Evolutionary conservation across 164 flowering plant species (phyloP), one percentile per base, ranked within the genome.

Genomic region (Aristolochia contorta): DNA sequence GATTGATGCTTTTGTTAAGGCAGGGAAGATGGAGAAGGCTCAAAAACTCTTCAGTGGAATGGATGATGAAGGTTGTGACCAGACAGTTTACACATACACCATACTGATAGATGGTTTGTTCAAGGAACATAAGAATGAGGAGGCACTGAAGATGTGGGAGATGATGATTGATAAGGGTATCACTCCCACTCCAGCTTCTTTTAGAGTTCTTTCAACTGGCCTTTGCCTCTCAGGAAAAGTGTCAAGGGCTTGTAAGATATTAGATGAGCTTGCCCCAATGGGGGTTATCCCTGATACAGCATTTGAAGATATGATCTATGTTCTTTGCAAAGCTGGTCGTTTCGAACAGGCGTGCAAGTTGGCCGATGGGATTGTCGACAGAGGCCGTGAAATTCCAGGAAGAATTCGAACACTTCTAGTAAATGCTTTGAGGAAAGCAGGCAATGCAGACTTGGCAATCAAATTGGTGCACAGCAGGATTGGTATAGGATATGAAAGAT

Each of bases 371-470:
- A 67, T 94, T 71, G 82, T 89, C 58, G 97, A 86, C 60, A 80
- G 99, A 64, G 97, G 92, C 18, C 77, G 95, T 54, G 99, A 94
- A 74, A 82, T 86, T 59, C 95, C 99, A 1, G 97, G 93, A 32
- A 80, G 70, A 67, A 74, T 88, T 23, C 87, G 97, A 0, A 86
- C 91, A 58, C 61, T 84, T 67, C 63, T 94, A 25, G 79, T 94
- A 46, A 91, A 94, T 77, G 91, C 99, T n/a, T 81, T 91, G 77
- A 81, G 97, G 72, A 94, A 91, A 73, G 80, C 96, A 18, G 99
- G 97, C 18, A 88, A 89, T 71, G 69, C 84, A 13, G 91, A 84
- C 32, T 66, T 94, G 71, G 96, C 96, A 32, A 77, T 88, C 69
- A 91, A 89, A 67, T 73, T 94, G 84, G 74, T 91, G 86, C 97